Conservation (phyloP, 257 asterid genomes). For the Solanum commersonii region DNA sequence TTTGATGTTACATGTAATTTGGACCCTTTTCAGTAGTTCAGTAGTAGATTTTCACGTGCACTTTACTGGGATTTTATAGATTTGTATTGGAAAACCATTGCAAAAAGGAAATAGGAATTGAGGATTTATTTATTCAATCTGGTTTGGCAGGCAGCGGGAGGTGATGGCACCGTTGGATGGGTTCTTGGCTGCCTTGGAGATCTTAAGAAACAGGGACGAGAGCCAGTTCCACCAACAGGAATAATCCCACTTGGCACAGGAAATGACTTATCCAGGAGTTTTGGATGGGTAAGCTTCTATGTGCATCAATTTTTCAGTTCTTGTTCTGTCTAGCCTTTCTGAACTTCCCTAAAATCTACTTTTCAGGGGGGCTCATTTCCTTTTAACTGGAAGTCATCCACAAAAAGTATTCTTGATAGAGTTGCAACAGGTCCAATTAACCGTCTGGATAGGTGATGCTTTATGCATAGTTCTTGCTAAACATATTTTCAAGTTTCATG, state of each 20-base stretch:
- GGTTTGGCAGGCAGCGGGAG: slow-evolving; percentile 90
- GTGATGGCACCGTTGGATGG: slow-evolving; percentile 99
- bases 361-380: slow-evolving; percentile 96
- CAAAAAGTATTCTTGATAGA: slow-evolving; percentile 75
- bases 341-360: background rate
- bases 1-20: slow-evolving; percentile 1
- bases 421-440: slow-evolving; percentile 41
- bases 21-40: background rate
- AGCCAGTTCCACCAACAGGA: slow-evolving; percentile 80
- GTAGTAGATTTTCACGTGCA: background rate
- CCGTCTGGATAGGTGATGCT: slow-evolving; percentile 61
- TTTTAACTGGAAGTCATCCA: slow-evolving; percentile 82
- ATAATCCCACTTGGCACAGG: slow-evolving; percentile 97
- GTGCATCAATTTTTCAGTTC: slow-evolving; percentile 4
- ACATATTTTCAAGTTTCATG: background rate
- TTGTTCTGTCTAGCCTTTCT: background rate
- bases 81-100: background rate
- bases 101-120: background rate
- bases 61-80: background rate
- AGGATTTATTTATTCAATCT: background rate
- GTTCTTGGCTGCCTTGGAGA: slow-evolving; percentile 92
- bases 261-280: slow-evolving; percentile 92
- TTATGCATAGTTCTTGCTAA: slow-evolving; percentile 1
- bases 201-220: slow-evolving; percentile 48
- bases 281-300: slow-evolving; percentile 70